Conservation (phyloP, 2,329 filamentous ascomycete genomes). For the Nemania bipapillata region DNA sequence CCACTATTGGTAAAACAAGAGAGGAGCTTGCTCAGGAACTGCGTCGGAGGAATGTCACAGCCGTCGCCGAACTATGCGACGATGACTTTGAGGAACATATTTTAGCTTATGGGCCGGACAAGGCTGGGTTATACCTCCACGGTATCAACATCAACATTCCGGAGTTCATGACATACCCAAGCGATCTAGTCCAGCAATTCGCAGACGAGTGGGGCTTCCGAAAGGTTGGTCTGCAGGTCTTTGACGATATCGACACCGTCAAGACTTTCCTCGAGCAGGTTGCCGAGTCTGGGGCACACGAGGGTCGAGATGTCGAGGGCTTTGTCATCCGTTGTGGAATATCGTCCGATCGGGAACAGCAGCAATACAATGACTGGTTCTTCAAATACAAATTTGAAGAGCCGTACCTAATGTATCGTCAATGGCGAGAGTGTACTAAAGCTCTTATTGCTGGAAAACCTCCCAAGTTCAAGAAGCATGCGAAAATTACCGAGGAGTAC, state of each 20-base stretch:
- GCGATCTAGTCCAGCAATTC: constrained; percentile 84
- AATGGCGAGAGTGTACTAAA: constrained; percentile 98
- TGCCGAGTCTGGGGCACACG: constrained; percentile 88
- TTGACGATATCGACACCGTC: constrained; percentile 78
- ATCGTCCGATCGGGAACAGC: constrained; percentile 60
- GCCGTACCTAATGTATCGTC: constrained; percentile 97
- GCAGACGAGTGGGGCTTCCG: constrained; percentile 93
- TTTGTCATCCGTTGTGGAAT: constrained; percentile 93
- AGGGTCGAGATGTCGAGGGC: constrained; percentile 92
- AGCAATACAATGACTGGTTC: constrained; percentile 89
- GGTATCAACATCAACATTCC: constrained; percentile 97
- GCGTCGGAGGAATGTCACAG: constrained; percentile 84
- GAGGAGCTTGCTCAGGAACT: constrained; percentile 81
- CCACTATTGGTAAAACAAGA: constrained; percentile 78
- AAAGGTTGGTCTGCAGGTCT: constrained; percentile 82
- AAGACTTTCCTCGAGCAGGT: constrained; percentile 83
- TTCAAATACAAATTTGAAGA: constrained; percentile 99
- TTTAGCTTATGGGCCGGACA: constrained; percentile 82
- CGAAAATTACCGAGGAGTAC: constrained; percentile 90
- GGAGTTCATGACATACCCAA: constrained; percentile 86
- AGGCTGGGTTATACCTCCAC: constrained; percentile 91
- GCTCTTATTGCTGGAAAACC: constrained; percentile 79
- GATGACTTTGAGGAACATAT: constrained; percentile 98
- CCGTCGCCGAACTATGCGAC: constrained; percentile 95
- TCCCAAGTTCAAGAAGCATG: constrained; percentile 86